These are phyloP conservation scores for Monosiga brevicollis DNA, from an alignment of 78 protist species.

Conservation along the genomic window DNA sequence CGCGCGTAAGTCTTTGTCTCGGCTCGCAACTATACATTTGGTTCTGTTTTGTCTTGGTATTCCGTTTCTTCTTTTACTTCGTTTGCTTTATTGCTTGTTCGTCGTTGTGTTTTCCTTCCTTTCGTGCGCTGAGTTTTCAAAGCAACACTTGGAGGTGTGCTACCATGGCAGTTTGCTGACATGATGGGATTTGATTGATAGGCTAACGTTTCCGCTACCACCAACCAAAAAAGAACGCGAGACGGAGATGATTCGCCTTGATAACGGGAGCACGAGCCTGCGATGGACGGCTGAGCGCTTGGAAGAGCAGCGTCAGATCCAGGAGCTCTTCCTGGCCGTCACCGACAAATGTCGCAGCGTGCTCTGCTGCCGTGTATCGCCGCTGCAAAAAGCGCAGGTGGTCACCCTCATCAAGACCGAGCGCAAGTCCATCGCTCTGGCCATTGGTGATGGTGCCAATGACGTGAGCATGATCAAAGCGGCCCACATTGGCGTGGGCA, in stretches of 20 bases:
- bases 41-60: neutral
- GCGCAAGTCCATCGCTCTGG: constrained; percentile 62
- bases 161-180: too few species aligned
- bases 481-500: constrained; percentile 88
- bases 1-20: neutral
- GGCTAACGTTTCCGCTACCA: neutral
- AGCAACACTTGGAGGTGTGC: too few species aligned
- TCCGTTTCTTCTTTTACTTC: neutral
- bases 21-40: neutral
- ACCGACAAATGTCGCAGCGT: constrained; percentile 48
- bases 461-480: constrained; percentile 66
- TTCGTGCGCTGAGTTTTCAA: too few species aligned
- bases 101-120: neutral
- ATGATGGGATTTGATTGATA: too few species aligned
- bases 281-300: neutral
- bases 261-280: neutral
- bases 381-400: constrained; percentile 59
- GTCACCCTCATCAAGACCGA: neutral
- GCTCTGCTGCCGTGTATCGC: constrained; percentile 75
- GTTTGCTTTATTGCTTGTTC: neutral
- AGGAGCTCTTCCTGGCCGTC: constrained; percentile 39
- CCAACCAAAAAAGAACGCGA: neutral
- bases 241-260: neutral
- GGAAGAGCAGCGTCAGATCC: neutral
- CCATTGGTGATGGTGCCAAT: constrained; percentile 94